phyloP scores from a whole-genome alignment of 1,284 basidiomycete genomes.

The Trichosporon sp. region DNA sequence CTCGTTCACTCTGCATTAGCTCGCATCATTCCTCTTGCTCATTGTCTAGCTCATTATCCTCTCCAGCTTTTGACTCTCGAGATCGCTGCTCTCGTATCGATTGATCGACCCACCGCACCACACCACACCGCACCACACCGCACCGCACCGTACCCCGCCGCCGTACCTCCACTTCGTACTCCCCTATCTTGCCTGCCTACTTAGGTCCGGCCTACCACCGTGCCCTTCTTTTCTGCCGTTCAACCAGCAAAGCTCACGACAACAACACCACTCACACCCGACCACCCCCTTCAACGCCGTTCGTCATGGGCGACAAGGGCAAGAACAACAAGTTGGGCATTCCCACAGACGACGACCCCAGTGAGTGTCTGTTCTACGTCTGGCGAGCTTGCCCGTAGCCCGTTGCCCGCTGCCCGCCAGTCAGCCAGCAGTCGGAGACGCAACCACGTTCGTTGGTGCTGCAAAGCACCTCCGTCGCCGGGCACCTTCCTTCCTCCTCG shows the following conservation, averaged over 20 bases:
- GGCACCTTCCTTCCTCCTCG: neutral
- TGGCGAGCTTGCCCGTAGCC: too few species aligned
- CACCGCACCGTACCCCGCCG: neutral
- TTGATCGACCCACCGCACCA: too few species aligned
- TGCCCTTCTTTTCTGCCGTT: neutral
- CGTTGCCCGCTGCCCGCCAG: neutral
- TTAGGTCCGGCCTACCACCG: neutral
- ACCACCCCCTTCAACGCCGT: too few species aligned
- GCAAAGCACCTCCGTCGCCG: neutral
- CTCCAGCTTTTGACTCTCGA: too few species aligned
- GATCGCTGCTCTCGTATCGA: too few species aligned
- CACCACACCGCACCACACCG: too few species aligned
- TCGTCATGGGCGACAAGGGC: slow-evolving; percentile 11
- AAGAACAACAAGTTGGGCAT: slow-evolving; percentile 9
- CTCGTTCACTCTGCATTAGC: too few species aligned
- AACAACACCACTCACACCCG: neutral
- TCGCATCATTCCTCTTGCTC: too few species aligned
- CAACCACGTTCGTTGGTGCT: neutral
- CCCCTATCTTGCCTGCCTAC: neutral
- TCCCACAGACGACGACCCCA: slow-evolving; percentile 19
- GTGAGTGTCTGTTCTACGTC: slow-evolving; percentile 14
- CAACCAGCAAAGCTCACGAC: neutral
- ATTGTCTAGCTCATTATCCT: too few species aligned
- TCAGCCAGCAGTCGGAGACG: neutral
- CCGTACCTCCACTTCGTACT: neutral